phyloP scores from a whole-genome alignment of 2,329 filamentous ascomycete genomes.

The Colletotrichum gigasporum region DNA sequence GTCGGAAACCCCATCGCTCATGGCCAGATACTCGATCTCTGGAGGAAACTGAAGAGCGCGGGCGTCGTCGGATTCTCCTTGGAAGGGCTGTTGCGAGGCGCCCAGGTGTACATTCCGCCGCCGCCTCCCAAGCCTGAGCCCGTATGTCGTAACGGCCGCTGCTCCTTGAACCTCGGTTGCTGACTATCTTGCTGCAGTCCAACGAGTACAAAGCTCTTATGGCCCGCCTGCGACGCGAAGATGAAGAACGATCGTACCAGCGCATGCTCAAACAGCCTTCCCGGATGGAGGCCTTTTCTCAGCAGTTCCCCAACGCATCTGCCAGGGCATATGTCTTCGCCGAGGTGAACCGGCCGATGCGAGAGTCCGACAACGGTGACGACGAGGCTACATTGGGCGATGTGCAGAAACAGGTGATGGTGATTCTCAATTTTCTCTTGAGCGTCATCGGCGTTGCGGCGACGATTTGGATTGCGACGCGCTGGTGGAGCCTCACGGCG shows the following conservation, averaged over 20 bases:
- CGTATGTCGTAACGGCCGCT: slow-evolving; percentile 56
- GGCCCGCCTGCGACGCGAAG: slow-evolving; percentile 82
- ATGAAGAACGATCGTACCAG: slow-evolving; percentile 84
- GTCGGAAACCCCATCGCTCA: slow-evolving; percentile 78
- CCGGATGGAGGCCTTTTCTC: slow-evolving; percentile 65
- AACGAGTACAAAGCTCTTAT: slow-evolving; percentile 89
- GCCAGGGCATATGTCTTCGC: slow-evolving; percentile 63
- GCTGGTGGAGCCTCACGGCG: slow-evolving; percentile 78
- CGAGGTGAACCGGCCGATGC: slow-evolving; percentile 59
- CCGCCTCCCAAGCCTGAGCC: slow-evolving; percentile 81
- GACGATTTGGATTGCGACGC: slow-evolving; percentile 80
- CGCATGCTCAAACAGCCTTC: slow-evolving; percentile 75
- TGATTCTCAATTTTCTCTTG: slow-evolving; percentile 90
- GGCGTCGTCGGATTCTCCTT: slow-evolving; percentile 58
- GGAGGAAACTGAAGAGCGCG: slow-evolving; percentile 57
- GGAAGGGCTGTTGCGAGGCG: slow-evolving; percentile 76
- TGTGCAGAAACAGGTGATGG: slow-evolving; percentile 80
- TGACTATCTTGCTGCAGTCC: slow-evolving; percentile 59
- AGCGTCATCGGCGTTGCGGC: slow-evolving; percentile 83
- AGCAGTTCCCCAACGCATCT: slow-evolving; percentile 64
- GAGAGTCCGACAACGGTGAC: slow-evolving; percentile 58
- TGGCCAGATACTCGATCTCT: slow-evolving; percentile 71
- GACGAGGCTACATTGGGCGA: slow-evolving; percentile 77
- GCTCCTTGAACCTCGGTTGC: background rate
- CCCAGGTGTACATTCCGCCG: slow-evolving; percentile 80